phyloP scores from a whole-genome alignment of 2,329 filamentous ascomycete genomes.

The Neoarthrinium moseri region DNA sequence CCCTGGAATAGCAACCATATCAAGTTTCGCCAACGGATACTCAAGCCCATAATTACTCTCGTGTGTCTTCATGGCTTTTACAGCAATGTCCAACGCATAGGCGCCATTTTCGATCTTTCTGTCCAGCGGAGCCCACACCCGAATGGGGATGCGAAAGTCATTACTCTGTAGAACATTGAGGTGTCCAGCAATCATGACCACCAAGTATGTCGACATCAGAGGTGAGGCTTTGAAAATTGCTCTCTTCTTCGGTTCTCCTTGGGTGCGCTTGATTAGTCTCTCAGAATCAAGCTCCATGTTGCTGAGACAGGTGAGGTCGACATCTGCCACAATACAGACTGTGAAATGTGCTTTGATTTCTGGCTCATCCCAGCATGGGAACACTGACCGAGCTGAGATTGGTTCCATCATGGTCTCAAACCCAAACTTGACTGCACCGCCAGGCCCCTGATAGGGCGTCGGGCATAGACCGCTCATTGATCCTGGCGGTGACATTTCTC shows the following conservation, averaged over 20 bases:
- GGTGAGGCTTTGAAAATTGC: slow-evolving; percentile 69
- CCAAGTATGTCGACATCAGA: slow-evolving; percentile 7
- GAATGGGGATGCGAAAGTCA: slow-evolving; percentile 65
- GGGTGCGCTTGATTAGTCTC: background rate
- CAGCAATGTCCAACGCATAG: slow-evolving; percentile 67
- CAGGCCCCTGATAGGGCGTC: slow-evolving; percentile 2
- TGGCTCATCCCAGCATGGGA: slow-evolving; percentile 74
- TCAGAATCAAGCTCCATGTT: slow-evolving; percentile 52
- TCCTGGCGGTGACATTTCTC: background rate
- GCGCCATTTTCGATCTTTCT: slow-evolving; percentile 60
- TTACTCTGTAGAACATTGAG: slow-evolving; percentile 57
- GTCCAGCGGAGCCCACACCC: slow-evolving; percentile 54
- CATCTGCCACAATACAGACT: slow-evolving; percentile 64
- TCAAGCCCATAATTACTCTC: slow-evolving; percentile 67
- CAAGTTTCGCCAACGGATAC: slow-evolving; percentile 73
- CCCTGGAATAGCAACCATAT: slow-evolving; percentile 69
- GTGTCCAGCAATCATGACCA: slow-evolving; percentile 34
- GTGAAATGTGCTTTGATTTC: slow-evolving; percentile 69
- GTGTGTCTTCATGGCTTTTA: slow-evolving; percentile 66
- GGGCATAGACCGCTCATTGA: slow-evolving; percentile 7
- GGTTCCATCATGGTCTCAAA: slow-evolving; percentile 51
- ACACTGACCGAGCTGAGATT: slow-evolving; percentile 63
- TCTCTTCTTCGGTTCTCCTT: slow-evolving; percentile 46
- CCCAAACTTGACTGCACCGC: slow-evolving; percentile 5
- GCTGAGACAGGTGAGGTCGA: slow-evolving; percentile 65